Conservation (phyloP, 306 rosid genomes). For the Aeschynomene evenia region DNA sequence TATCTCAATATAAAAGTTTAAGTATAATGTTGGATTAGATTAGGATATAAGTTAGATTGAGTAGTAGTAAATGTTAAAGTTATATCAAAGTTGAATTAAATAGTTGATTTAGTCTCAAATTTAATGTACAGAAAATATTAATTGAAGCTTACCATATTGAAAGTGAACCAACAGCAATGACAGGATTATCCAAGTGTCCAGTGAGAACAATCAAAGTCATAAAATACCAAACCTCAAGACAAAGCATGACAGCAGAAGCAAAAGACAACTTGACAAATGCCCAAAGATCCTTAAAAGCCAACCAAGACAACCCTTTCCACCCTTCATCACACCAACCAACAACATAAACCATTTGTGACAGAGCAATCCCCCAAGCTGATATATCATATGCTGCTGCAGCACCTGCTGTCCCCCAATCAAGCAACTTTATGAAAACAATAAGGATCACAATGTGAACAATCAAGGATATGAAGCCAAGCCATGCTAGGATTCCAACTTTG, state of each 20-base stretch:
- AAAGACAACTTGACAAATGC: slow-evolving; percentile 69
- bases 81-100: too few species aligned
- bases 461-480: slow-evolving; percentile 66
- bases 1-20: too few species aligned
- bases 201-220: slow-evolving; percentile 96
- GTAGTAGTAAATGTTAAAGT: too few species aligned
- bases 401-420: slow-evolving; percentile 73
- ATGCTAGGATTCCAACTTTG: slow-evolving; percentile 70
- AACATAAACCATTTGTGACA: slow-evolving; percentile 69
- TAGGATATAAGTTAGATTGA: too few species aligned
- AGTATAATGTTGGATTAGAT: too few species aligned
- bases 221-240: slow-evolving; percentile 94
- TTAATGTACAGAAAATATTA: too few species aligned
- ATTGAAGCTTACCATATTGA: slow-evolving; percentile 82
- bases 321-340: slow-evolving; percentile 78
- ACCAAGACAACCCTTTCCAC: slow-evolving; percentile 88
- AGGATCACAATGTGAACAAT: slow-evolving; percentile 48
- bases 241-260: slow-evolving; percentile 95
- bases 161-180: slow-evolving; percentile 94
- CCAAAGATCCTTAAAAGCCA: slow-evolving; percentile 88
- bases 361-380: slow-evolving; percentile 75
- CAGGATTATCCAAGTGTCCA: slow-evolving; percentile 85
- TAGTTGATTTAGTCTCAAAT: too few species aligned
- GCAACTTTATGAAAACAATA: slow-evolving; percentile 45
- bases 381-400: slow-evolving; percentile 77